Evolutionary conservation across 768 basidiomycete species (phyloP).

Genomic region (Boletus tylopilopsis): DNA sequence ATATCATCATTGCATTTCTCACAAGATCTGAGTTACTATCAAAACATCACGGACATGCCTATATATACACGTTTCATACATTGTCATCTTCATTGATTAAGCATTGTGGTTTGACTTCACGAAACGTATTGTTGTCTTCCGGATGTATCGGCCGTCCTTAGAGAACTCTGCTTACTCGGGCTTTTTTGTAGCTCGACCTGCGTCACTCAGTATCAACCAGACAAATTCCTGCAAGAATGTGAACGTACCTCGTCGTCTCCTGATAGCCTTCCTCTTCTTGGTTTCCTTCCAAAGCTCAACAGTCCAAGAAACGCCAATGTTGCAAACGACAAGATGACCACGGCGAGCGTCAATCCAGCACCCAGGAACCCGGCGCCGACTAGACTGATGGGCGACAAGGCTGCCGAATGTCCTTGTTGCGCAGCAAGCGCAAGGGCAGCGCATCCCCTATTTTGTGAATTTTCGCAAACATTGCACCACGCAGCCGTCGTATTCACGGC

Average conservation of each 20-base stretch:
- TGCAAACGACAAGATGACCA: constrained; percentile 36
- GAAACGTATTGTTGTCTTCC: not conserved
- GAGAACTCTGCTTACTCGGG: constrained; percentile 9
- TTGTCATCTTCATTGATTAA: not conserved
- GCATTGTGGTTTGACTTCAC: constrained; percentile 2
- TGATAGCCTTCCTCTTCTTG: not conserved
- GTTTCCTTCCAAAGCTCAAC: constrained; percentile 23
- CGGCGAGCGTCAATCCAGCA: constrained; percentile 49
- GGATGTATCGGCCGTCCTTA: not conserved
- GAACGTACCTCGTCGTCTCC: constrained; percentile 17
- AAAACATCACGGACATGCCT: constrained; percentile 17
- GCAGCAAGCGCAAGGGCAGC: constrained; percentile 38
- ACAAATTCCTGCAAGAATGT: not conserved
- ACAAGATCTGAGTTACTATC: constrained; percentile 18
- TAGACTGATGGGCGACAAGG: constrained; percentile 39
- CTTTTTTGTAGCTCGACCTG: constrained; percentile 23
- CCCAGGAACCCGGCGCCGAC: constrained; percentile 70
- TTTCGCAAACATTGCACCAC: constrained; percentile 61
- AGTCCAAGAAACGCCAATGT: constrained; percentile 41
- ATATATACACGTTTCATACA: constrained; percentile 17
- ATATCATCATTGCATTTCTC: constrained; percentile 17
- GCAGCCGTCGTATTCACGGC: constrained; percentile 48
- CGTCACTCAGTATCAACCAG: constrained; percentile 1
- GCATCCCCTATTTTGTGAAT: constrained; percentile 56
- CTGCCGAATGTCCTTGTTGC: constrained; percentile 29